Percentiles rank a stretch among this genome's conserved stretches.
Conservation (phyloP, 352 stramenopile genomes). For the Plasmopara muralis region DNA sequence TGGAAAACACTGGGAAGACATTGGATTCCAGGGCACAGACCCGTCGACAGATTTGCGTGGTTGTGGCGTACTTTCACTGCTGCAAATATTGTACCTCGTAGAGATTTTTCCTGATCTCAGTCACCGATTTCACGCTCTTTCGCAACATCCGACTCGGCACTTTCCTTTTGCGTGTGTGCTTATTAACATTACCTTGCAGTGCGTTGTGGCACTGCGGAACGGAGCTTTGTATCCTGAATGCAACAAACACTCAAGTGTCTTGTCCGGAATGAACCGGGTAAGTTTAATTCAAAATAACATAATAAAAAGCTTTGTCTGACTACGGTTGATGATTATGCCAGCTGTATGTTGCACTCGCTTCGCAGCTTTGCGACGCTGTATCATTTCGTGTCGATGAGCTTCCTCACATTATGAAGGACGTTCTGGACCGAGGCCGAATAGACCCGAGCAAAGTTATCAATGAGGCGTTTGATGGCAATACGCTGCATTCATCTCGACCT, state of each 20-base stretch:
- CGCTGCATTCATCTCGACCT: conserved; percentile 10
- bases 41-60: conserved; percentile 83
- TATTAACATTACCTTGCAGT: conserved; percentile 74
- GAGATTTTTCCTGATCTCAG: conserved; percentile 53
- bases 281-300: not conserved
- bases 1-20: conserved; percentile 76
- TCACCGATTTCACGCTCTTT: conserved; percentile 38
- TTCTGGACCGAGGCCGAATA: conserved; percentile 36
- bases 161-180: conserved; percentile 68
- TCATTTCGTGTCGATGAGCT: conserved; percentile 39
- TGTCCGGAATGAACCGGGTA: conserved; percentile 50
- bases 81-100: conserved; percentile 80
- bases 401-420: conserved; percentile 50
- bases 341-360: conserved; percentile 40
- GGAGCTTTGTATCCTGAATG: conserved; percentile 59
- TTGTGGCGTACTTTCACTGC: conserved; percentile 76
- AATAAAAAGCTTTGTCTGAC: not conserved
- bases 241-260: conserved; percentile 53
- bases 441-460: conserved; percentile 39
- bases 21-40: conserved; percentile 87
- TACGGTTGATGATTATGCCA: conserved; percentile 6
- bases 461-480: conserved; percentile 20
- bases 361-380: conserved; percentile 38
- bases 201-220: conserved; percentile 54
- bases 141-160: conserved; percentile 50